Percentiles rank a stretch among this genome's conserved stretches.
Conservation (phyloP, 768 basidiomycete species). For the Lactifluus volemus region DNA sequence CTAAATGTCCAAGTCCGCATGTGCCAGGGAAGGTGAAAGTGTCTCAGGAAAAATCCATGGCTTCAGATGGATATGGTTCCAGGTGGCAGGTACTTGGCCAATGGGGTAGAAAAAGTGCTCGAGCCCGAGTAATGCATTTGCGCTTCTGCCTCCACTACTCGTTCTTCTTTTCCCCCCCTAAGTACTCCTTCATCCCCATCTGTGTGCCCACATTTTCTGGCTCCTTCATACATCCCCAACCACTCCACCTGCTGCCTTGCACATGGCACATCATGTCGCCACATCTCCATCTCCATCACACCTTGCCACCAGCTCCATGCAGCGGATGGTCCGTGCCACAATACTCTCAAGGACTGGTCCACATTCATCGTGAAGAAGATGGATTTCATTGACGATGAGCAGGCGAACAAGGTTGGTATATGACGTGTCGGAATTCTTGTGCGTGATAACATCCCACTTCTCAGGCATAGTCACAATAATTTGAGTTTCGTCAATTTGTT, state of each 20-base stretch:
- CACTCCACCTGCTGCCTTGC: no score
- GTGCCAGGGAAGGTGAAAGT: constrained; percentile 70
- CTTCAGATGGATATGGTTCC: constrained; percentile 84
- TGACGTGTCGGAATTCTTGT: constrained; percentile 93
- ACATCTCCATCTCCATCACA: no score
- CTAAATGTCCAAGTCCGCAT: constrained; percentile 79
- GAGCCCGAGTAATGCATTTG: constrained; percentile 82
- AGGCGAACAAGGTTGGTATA: constrained; percentile 96
- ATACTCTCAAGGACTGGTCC: constrained; percentile 94
- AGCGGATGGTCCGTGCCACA: constrained; percentile 78
- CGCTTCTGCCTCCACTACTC: constrained; percentile 86
- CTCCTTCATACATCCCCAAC: no score
- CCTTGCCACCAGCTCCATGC: no score
- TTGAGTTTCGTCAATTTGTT: constrained; percentile 93
- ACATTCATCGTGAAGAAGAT: constrained; percentile 94
- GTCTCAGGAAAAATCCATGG: constrained; percentile 70
- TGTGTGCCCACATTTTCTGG: no score
- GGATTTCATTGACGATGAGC: constrained; percentile 98
- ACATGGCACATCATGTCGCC: no score
- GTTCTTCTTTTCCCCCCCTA: no score
- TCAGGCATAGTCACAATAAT: constrained; percentile 98
- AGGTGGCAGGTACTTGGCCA: constrained; percentile 86
- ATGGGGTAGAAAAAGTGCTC: constrained; percentile 88
- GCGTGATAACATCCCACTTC: constrained; percentile 99
- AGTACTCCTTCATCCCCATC: no score